A percentile compares a stretch with the other conserved stretches of the same genome.
These are phyloP conservation scores for Metarhizium sp. DNA, from an alignment of 2,329 filamentous ascomycete genomes.

Conservation along the genomic window DNA sequence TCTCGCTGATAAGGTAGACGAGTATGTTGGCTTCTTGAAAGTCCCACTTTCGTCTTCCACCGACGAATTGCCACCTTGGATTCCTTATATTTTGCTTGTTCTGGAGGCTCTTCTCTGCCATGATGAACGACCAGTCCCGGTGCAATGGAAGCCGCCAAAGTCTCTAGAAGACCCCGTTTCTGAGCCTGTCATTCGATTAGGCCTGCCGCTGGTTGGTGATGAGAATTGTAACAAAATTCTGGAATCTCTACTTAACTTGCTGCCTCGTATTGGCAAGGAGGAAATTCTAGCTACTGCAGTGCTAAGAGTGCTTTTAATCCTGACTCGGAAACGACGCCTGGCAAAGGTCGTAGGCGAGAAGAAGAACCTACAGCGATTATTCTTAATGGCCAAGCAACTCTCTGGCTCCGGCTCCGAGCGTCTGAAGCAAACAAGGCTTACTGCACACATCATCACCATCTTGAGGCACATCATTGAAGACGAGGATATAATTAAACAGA, in stretches of 20 bases:
- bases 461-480: slow-evolving; percentile 92
- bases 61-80: slow-evolving; percentile 84
- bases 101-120: slow-evolving; percentile 85
- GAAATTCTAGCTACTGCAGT: slow-evolving; percentile 76
- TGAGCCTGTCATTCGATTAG: slow-evolving; percentile 50
- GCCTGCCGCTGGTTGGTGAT: slow-evolving; percentile 43
- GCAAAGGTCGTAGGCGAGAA: slow-evolving; percentile 75
- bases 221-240: slow-evolving; percentile 65
- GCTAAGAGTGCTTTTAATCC: slow-evolving; percentile 72
- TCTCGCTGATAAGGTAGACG: slow-evolving; percentile 66
- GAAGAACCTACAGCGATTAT: slow-evolving; percentile 79
- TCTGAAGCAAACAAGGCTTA: slow-evolving; percentile 47
- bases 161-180: slow-evolving; percentile 39
- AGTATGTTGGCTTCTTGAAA: slow-evolving; percentile 71
- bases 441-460: slow-evolving; percentile 67
- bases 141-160: slow-evolving; percentile 56
- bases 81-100: slow-evolving; percentile 81
- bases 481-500: slow-evolving; percentile 78
- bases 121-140: slow-evolving; percentile 70
- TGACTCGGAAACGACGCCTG: slow-evolving; percentile 70
- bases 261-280: slow-evolving; percentile 83
- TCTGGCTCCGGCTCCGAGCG: slow-evolving; percentile 68
- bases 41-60: slow-evolving; percentile 54
- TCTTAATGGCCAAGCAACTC: slow-evolving; percentile 92
- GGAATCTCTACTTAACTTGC: slow-evolving; percentile 66